Conservation (phyloP, 139 green algal species). For the Volvox reticuliferus region DNA sequence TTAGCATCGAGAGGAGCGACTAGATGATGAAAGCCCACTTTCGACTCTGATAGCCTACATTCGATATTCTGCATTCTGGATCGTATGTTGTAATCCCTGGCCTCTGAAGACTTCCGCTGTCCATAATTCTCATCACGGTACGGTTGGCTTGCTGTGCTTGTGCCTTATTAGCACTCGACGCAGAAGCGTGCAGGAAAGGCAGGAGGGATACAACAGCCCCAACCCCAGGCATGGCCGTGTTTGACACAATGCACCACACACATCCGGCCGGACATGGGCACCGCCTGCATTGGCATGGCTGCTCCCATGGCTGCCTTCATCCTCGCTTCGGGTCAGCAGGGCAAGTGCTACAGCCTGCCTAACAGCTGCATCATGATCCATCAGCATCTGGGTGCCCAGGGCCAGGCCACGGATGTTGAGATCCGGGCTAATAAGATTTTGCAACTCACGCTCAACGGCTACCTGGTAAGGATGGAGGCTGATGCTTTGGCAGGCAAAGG, state of each 20-base stretch:
- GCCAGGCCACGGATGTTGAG: constrained; percentile 99
- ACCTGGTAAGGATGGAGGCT: constrained; percentile 76
- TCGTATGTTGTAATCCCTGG: too few relatives aligned
- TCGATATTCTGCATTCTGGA: too few relatives aligned
- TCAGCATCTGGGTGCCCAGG: constrained; percentile 98
- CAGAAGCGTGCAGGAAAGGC: too few relatives aligned
- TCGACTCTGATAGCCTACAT: too few relatives aligned
- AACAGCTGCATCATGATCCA: constrained; percentile 99
- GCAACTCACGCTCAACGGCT: constrained; percentile 98
- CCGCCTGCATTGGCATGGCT: constrained; percentile 97
- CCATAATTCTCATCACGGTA: too few relatives aligned
- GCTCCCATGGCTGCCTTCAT: constrained; percentile 99
- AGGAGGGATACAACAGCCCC: too few relatives aligned
- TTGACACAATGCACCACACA: constrained; percentile 99
- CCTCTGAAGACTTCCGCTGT: too few relatives aligned
- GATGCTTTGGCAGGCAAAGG: too few relatives aligned
- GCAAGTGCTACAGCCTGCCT: constrained; percentile 97
- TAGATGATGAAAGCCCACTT: too few relatives aligned
- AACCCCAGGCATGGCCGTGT: constrained; percentile 97
- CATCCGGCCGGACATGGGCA: constrained; percentile 95
- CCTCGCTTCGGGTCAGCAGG: constrained; percentile 92
- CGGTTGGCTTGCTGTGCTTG: too few relatives aligned
- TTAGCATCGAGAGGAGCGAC: too few relatives aligned
- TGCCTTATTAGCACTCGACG: too few relatives aligned
- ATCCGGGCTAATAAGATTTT: constrained; percentile 99